These are phyloP conservation scores for Alternaria tenuissima DNA, from an alignment of 2,329 filamentous ascomycete genomes.

Conservation along the genomic window DNA sequence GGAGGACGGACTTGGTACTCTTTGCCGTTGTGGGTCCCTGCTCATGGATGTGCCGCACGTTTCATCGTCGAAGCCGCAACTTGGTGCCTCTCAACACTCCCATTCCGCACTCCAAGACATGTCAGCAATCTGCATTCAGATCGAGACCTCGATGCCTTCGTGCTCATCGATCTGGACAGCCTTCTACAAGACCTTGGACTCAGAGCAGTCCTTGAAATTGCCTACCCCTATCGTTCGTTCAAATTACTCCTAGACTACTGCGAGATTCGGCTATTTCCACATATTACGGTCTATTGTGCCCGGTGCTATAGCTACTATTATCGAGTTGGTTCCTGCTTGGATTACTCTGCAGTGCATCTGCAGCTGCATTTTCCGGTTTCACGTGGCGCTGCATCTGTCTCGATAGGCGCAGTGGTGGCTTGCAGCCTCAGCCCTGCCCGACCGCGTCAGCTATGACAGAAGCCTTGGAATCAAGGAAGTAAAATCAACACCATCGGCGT, in stretches of 20 bases:
- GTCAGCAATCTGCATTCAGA: background rate
- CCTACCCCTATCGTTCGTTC: background rate
- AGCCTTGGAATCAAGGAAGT: constrained; percentile 1
- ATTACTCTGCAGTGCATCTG: background rate
- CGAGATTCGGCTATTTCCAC: background rate
- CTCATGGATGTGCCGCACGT: background rate
- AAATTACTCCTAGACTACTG: background rate
- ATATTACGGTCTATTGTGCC: background rate
- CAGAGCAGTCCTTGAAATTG: background rate
- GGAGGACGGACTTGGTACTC: background rate
- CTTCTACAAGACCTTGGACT: background rate
- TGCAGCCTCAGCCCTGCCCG: background rate
- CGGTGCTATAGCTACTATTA: background rate
- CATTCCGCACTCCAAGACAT: background rate
- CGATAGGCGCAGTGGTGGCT: constrained; percentile 2
- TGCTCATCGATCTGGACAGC: background rate
- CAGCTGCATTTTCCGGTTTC: background rate
- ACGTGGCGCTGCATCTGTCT: constrained; percentile 1
- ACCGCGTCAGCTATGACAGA: background rate
- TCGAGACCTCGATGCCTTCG: background rate
- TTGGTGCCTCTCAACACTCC: background rate
- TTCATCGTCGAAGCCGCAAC: background rate
- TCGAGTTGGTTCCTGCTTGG: background rate
- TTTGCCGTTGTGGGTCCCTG: background rate
- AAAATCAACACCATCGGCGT: constrained; percentile 8